Base-by-base conservation (phyloP, 129 eudicot genomes). In the Artemisia argyi region DNA sequence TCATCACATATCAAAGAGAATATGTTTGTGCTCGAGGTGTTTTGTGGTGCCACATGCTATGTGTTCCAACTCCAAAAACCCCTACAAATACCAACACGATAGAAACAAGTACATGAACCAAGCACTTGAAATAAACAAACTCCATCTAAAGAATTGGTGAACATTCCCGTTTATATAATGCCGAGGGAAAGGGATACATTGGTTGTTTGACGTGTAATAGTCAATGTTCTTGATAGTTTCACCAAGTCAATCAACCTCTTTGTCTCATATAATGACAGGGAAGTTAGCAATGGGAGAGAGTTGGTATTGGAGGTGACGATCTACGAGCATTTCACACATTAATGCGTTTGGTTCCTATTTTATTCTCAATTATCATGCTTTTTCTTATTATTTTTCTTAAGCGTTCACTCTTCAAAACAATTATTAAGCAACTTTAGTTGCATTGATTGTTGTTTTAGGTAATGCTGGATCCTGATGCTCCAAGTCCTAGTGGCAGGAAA, bases 401-500 rank as follows among this genome's bases (percentile, higher is more conserved):
- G 55, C 0, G 53, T 10, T 12, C 3, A 10, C 54, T 50, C 54
- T 6, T 0, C 3, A 15, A 50, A 50, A 50, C 1, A 11, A 7
- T 10, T 11, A 44, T 22, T 58, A 54, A 56, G 10, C 4, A 10
- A 42, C 15, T 73, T 59, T 2, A 66, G 22, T 79, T 72, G 16
- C 17, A 20, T 48, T 5, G 50, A 26, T 68, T 67, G 14, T 0
- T 76, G 11, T 51, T 69, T 52, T 63, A 91, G 97, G 83, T 91
- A 12, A 85, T 91, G 95, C 90, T 91, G 72, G 97, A 91, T 67
- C 97, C 97, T 46, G 97, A 88, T 84, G 92, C 97, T 84, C 97
- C 97, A 47, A 88, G 90, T 61, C 97, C 97, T 5, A 88, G 97
- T 80, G 89, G 86, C 66, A 85, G 88, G 67, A 96, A 91, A 60